Base-by-base conservation (phyloP, 176 grass and related monocot genomes). In the Eleusine indica region DNA sequence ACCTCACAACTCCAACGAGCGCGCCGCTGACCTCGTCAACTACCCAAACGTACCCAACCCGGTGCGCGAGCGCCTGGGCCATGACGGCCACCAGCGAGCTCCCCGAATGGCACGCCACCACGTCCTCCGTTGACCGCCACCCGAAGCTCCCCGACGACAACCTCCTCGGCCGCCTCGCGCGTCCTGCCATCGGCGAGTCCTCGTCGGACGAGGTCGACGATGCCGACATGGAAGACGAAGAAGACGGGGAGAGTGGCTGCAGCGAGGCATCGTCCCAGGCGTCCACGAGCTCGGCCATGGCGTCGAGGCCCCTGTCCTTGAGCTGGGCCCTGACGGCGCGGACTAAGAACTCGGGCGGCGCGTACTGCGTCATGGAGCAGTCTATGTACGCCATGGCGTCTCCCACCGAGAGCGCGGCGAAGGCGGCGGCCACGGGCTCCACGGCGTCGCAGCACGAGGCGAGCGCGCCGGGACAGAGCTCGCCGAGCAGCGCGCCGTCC, bases 71-170 rank as follows among this genome's bases (percentile, higher is more conserved):
- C 0, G 96, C 93, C 80, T 98, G 96, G n/a, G 90, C 87, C 89
- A 95, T 95, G 76, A 92, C 89, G 14, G 96, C 96, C 80, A 98
- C 84, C 9, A 98, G 91, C 35, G 96, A 94, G 54, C 91, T 98
- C 76, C 62, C 91, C 0, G 96, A 75, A 25, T 90, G 87, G 85
- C 96, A 98, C 8, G 85, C 89, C 52, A 76, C 88, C 38, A 90
- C 74, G 40, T 94, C 90, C 48, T 85, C 81, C 12, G 89, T 80
- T 38, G 86, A 84, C 53, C 90, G 76, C 82, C 85, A 82, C 32
- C 63, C 66, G 70, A 87, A 86, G 74, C 81, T 84, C 56, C 90
- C 75, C 29, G 92, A 85, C 2, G 62, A 85, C 51, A 66, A 5
- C 69, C 53, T 74, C 73, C 81, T 83, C 0, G 69, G 53, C 6